Conservation (phyloP, 139 green algal genomes). For the Coccomyxa sp. region DNA sequence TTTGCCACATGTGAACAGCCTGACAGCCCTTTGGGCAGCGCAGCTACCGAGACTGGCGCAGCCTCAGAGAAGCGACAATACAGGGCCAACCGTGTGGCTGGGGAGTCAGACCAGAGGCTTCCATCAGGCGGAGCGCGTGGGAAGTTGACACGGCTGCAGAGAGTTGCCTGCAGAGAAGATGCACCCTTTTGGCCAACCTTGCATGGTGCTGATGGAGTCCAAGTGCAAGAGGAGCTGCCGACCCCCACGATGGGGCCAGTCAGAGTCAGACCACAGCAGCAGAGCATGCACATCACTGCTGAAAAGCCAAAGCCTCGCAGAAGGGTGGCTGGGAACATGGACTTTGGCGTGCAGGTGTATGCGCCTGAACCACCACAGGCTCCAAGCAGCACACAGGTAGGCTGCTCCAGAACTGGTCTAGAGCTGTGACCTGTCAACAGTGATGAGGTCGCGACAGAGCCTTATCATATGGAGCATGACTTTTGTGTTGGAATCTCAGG, state of each 20-base stretch:
- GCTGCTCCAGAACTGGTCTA: neutral
- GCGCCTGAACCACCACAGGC: too few relatives aligned
- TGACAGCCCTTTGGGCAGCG: neutral
- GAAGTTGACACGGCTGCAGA: neutral
- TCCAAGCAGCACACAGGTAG: neutral
- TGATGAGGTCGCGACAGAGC: neutral
- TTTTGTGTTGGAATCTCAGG: neutral
- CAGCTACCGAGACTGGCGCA: neutral
- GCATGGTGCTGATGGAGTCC: neutral
- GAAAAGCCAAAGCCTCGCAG: neutral
- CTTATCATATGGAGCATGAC: neutral
- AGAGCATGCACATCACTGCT: neutral
- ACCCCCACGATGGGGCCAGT: too few relatives aligned
- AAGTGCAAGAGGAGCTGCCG: neutral
- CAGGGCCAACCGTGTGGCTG: neutral
- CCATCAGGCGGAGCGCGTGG: neutral
- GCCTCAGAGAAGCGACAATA: neutral
- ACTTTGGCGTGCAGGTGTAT: neutral
- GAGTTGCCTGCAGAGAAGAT: neutral
- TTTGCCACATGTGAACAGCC: neutral
- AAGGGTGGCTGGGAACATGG: neutral
- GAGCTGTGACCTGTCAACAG: neutral
- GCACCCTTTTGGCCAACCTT: neutral
- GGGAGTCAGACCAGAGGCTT: neutral
- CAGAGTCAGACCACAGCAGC: neutral